phyloP scores from a whole-genome alignment of 257 asterid genomes.

The Solanum chiquidenum region DNA sequence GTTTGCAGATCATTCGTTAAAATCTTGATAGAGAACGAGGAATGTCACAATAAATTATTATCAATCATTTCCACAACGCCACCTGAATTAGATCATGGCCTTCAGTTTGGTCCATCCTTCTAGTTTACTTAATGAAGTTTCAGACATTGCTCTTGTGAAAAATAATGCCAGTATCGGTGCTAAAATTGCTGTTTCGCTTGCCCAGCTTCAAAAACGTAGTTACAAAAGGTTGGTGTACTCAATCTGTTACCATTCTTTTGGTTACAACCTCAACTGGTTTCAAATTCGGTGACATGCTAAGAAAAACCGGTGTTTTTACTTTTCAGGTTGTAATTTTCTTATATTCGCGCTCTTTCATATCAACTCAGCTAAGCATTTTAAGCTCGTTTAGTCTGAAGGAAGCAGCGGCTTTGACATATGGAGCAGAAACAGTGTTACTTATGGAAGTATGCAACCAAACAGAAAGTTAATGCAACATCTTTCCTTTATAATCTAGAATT shows the following conservation, averaged over 20 bases:
- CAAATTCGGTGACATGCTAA: neutral
- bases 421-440: neutral
- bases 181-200: conserved; percentile 68
- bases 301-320: neutral
- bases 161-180: conserved; percentile 81
- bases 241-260: neutral
- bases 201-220: conserved; percentile 26
- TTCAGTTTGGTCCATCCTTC: neutral
- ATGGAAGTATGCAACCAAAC: neutral
- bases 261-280: neutral
- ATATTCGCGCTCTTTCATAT: neutral
- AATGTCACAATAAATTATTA: neutral
- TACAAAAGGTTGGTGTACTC: neutral
- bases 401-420: neutral
- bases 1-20: neutral
- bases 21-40: neutral
- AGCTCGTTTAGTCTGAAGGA: neutral
- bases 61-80: neutral
- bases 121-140: conserved; percentile 28
- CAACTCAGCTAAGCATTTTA: neutral
- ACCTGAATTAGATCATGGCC: neutral
- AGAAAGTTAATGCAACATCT: neutral
- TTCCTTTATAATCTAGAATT: neutral
- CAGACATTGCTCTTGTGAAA: conserved; percentile 83
- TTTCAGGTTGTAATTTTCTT: neutral